Percentiles rank a stretch among this genome's conserved stretches.
Conservation (phyloP, 2,329 filamentous ascomycete genomes). For the Colletotrichum simmondsii region DNA sequence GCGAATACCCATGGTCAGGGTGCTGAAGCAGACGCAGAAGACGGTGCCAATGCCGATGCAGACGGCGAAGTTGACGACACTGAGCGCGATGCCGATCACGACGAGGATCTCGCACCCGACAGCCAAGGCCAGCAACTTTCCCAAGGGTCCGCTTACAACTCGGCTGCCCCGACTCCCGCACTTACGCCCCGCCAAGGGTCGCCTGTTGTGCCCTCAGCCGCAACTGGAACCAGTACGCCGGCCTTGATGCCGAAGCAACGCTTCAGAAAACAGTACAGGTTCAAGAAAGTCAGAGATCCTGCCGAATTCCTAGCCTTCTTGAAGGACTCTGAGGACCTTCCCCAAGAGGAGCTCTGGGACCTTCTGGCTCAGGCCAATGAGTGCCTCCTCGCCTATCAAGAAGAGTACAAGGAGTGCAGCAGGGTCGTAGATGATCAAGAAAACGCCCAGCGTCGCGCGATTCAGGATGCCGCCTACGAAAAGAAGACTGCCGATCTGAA, state of each 20-base stretch:
- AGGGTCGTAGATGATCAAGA: slow-evolving; percentile 67
- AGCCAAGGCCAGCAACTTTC: slow-evolving; percentile 21
- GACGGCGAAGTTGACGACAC: slow-evolving; percentile 42
- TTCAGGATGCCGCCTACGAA: slow-evolving; percentile 59
- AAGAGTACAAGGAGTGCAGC: slow-evolving; percentile 62
- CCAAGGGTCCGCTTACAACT: slow-evolving; percentile 36
- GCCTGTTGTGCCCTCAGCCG: slow-evolving; percentile 42
- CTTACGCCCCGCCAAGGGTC: slow-evolving; percentile 53
- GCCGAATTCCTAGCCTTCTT: slow-evolving; percentile 60
- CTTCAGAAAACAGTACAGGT: slow-evolving; percentile 49
- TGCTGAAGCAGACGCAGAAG: slow-evolving; percentile 38
- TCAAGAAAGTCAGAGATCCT: slow-evolving; percentile 61
- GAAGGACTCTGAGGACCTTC: slow-evolving; percentile 61
- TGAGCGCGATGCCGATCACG: slow-evolving; percentile 30
- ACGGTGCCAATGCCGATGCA: slow-evolving; percentile 38
- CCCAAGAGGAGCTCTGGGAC: slow-evolving; percentile 56
- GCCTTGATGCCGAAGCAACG: slow-evolving; percentile 44
- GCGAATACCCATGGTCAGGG: slow-evolving; percentile 34
- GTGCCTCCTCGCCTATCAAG: slow-evolving; percentile 62
- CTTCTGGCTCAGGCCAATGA: slow-evolving; percentile 56
- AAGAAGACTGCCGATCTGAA: slow-evolving; percentile 55
- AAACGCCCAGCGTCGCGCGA: slow-evolving; percentile 62
- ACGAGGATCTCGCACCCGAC: slow-evolving; percentile 32
- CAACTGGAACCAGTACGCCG: slow-evolving; percentile 43
- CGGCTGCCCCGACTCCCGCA: slow-evolving; percentile 48